These are phyloP conservation scores for Funneliformis caledonium DNA, from an alignment of 371 early-diverging fungal species.

Conservation along the genomic window DNA sequence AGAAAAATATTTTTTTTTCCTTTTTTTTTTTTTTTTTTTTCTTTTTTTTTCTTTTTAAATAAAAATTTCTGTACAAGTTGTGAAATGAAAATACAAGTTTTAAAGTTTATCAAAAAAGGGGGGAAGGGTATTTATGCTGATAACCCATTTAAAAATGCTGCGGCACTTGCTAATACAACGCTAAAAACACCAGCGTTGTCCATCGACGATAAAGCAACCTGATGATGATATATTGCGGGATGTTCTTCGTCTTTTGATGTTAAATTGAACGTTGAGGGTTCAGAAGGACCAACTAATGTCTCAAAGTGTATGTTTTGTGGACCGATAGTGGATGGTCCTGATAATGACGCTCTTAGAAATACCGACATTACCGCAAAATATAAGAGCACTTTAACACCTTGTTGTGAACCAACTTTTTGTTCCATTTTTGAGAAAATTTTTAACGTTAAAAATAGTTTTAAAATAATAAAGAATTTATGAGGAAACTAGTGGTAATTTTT, in stretches of 20 bases:
- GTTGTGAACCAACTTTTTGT: conserved; percentile 6
- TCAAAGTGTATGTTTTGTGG: conserved; percentile 1
- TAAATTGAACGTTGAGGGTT: not conserved
- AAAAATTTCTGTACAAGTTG: too few relatives aligned
- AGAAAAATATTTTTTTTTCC: too few relatives aligned
- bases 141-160: not conserved
- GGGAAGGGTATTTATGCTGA: too few relatives aligned
- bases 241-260: not conserved
- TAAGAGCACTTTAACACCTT: conserved; percentile 7
- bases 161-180: not conserved
- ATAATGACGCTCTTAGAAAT: conserved; percentile 18
- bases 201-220: not conserved
- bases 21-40: too few relatives aligned
- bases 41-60: too few relatives aligned
- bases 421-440: conserved; percentile 13
- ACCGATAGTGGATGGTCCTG: conserved; percentile 2
- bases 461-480: too few relatives aligned
- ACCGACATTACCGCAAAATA: conserved; percentile 24
- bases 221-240: not conserved
- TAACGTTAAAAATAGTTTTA: not conserved
- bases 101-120: too few relatives aligned
- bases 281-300: not conserved
- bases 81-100: too few relatives aligned
- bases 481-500: not conserved
- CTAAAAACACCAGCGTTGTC: not conserved